Evolutionary conservation across 2,329 filamentous ascomycete species (phyloP), one percentile per base, ranked within the genome.

Genomic region (Harringtonia aguacate): DNA sequence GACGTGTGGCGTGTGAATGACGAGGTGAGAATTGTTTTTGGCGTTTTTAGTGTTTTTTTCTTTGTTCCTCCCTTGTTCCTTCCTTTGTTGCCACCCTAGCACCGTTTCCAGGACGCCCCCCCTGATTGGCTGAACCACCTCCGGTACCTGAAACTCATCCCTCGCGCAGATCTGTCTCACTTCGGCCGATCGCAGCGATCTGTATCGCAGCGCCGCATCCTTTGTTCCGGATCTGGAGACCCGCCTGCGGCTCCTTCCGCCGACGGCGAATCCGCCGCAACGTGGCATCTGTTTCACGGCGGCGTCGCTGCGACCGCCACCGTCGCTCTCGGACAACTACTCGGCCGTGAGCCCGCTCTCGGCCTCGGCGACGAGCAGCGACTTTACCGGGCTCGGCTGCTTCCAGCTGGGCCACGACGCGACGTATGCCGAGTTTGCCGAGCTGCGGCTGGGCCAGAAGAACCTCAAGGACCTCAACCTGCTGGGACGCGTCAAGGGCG

Each of bases 391-490:
- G 2, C 36, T 58, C 3, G 56, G 56, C 21, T 58, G 56, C 18
- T 58, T 58, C 36, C 56, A 54, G 36, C 41, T 59, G 2, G 57
- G 56, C 5, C 43, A 55, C 10, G 49, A 58, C 24, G 46, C 47
- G 27, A 48, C 50, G 0, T 38, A 39, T 8, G 48, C 53, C 21
- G 54, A 55, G 15, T 56, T 57, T 41, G 45, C 40, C 4, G 50
- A 56, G 6, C 39, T 58, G 2, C 33, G 55, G 3, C 46, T 51
- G 20, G 39, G 45, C 8, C 57, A 58, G 43, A 47, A 49, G 18
- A 50, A 34, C 20, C 45, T 57, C 3, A 41, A 46, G 22, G 52
- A 57, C 20, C 48, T 57, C 3, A 44, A 52, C 27, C 34, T 59
- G 35, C 45, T 49, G 0, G 45, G 37, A 2, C 27, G 17, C 3